Conservation (phyloP, 192 early-diverging fungal species). For the Ambispora gerdemannii region DNA sequence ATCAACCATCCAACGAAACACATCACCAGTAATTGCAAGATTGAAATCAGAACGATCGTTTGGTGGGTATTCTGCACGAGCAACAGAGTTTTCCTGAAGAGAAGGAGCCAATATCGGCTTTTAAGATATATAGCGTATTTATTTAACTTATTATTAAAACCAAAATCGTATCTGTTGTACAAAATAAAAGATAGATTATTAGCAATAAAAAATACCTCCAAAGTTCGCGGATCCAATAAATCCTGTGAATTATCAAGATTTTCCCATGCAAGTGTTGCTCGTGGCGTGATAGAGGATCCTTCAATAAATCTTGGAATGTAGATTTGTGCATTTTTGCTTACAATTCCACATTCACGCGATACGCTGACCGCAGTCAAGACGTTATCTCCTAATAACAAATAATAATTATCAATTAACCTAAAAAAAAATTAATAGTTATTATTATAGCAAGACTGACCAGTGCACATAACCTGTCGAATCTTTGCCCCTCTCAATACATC, state of each 20-base stretch:
- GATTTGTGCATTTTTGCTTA: slow-evolving; percentile 68
- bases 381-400: slow-evolving; percentile 81
- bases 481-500: slow-evolving; percentile 73
- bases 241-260: slow-evolving; percentile 48
- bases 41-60: slow-evolving; percentile 55
- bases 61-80: slow-evolving; percentile 36
- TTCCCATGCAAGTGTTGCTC: slow-evolving; percentile 72
- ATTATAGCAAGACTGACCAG: slow-evolving; percentile 49
- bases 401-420: not conserved
- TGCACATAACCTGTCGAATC: slow-evolving; percentile 97
- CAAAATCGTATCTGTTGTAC: not conserved
- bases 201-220: slow-evolving; percentile 36
- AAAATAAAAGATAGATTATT: not conserved
- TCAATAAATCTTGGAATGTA: slow-evolving; percentile 75
- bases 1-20: slow-evolving; percentile 93
- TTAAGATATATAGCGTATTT: not conserved
- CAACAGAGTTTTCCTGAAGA: not conserved
- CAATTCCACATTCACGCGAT: slow-evolving; percentile 85
- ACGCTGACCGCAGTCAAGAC: slow-evolving; percentile 95
- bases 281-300: slow-evolving; percentile 46
- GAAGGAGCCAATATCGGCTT: not conserved
- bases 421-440: too few relatives aligned
- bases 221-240: slow-evolving; percentile 42
- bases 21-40: slow-evolving; percentile 93
- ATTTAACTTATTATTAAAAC: not conserved